Conservation (phyloP, 2,329 filamentous ascomycete species). For the Trichoderma atrobrunneum region DNA sequence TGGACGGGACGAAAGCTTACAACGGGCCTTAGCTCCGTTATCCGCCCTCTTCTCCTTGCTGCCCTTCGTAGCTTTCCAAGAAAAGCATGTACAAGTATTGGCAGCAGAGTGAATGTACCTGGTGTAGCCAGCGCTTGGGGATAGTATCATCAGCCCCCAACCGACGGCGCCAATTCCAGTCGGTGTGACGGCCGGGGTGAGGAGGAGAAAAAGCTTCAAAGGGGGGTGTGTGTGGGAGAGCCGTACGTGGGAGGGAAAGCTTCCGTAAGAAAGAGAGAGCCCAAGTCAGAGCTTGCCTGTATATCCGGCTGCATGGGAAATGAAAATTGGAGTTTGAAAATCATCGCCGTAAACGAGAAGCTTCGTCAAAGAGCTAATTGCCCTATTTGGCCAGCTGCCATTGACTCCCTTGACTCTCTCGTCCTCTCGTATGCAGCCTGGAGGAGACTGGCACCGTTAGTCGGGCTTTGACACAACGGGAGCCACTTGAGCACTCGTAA, state of each 20-base stretch:
- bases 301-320: neutral
- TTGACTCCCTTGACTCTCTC: neutral
- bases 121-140: neutral
- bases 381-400: neutral
- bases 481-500: neutral
- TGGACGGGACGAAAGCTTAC: constrained; percentile 13
- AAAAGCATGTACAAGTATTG: constrained; percentile 2
- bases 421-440: neutral
- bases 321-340: neutral
- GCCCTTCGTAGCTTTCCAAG: neutral
- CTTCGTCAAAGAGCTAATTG: constrained; percentile 2
- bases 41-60: neutral
- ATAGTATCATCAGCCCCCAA: constrained; percentile 4
- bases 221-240: neutral
- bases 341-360: neutral
- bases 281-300: neutral
- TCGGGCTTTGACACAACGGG: neutral
- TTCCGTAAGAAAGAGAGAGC: neutral
- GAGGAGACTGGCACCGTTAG: neutral
- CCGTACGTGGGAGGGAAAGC: neutral
- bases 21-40: neutral
- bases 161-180: constrained; percentile 13
- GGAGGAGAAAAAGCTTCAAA: neutral
- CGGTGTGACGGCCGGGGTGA: constrained; percentile 12
- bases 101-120: neutral